Conservation (phyloP, 2,329 filamentous ascomycete species). For the Penicillium sp. region DNA sequence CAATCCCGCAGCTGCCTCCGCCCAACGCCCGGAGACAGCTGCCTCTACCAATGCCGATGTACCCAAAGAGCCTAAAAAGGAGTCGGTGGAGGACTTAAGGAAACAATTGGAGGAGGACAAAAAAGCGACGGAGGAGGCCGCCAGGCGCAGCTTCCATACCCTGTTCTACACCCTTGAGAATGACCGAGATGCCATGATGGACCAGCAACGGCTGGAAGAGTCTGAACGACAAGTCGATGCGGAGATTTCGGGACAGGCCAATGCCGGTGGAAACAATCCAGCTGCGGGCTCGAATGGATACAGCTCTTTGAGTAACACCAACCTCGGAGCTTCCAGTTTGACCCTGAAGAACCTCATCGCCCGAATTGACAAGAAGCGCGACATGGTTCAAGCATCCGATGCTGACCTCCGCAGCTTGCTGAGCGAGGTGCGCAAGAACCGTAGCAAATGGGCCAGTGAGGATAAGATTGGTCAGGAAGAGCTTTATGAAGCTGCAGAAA, state of each 20-base stretch:
- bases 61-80: conserved; percentile 56
- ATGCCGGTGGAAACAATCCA: conserved; percentile 56
- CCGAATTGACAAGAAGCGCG: conserved; percentile 88
- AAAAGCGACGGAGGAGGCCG: conserved; percentile 84
- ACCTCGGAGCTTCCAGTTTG: conserved; percentile 91
- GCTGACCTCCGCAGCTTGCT: conserved; percentile 88
- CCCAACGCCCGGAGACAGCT: conserved; percentile 66
- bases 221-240: conserved; percentile 94
- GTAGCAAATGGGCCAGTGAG: conserved; percentile 98
- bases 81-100: conserved; percentile 81
- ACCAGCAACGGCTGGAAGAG: conserved; percentile 95
- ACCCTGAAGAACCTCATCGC: conserved; percentile 97
- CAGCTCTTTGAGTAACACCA: conserved; percentile 87
- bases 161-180: conserved; percentile 95
- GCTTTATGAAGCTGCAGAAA: conserved; percentile 93
- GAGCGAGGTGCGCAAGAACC: conserved; percentile 95
- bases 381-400: conserved; percentile 87
- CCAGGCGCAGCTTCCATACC: conserved; percentile 86
- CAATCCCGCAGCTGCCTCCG: conserved; percentile 67
- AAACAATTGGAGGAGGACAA: conserved; percentile 92
- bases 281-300: conserved; percentile 66
- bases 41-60: conserved; percentile 64
- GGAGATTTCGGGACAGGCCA: conserved; percentile 73
- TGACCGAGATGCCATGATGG: conserved; percentile 92
- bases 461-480: conserved; percentile 98